These are phyloP conservation scores for Tolypocladium ophioglossoides DNA, from an alignment of 2,329 filamentous ascomycete species.

Conservation along the genomic window DNA sequence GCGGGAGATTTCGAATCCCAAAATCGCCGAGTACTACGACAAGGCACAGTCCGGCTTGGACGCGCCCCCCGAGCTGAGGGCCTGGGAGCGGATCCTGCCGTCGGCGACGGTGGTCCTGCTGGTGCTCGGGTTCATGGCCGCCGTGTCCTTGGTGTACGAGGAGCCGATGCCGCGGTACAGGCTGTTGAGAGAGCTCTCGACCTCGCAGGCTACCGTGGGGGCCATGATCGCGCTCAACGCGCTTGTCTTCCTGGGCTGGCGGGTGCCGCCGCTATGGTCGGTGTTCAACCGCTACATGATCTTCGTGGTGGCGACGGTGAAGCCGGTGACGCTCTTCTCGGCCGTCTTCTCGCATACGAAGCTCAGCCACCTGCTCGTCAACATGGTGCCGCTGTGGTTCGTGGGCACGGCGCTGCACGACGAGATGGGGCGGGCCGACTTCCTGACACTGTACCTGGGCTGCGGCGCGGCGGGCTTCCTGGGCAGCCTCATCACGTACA, in stretches of 20 bases:
- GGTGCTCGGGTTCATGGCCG: conserved; percentile 30
- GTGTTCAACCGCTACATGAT: conserved; percentile 60
- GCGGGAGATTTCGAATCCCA: conserved; percentile 27
- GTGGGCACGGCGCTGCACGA: conserved; percentile 59
- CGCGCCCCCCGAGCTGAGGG: conserved; percentile 37
- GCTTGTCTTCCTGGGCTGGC: conserved; percentile 48
- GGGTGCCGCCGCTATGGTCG: conserved; percentile 52
- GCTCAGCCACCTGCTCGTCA: conserved; percentile 48
- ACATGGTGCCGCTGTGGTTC: conserved; percentile 56
- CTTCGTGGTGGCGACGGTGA: conserved; percentile 52
- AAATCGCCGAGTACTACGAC: conserved; percentile 27
- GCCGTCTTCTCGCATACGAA: conserved; percentile 60
- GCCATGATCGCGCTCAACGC: conserved; percentile 51
- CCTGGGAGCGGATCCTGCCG: conserved; percentile 44
- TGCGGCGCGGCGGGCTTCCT: conserved; percentile 49
- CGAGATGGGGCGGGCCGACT: conserved; percentile 57
- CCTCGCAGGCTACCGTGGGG: conserved; percentile 53
- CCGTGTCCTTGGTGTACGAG: conserved; percentile 38
- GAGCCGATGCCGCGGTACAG: conserved; percentile 41
- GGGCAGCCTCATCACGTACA: conserved; percentile 41
- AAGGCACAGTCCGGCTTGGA: conserved; percentile 39
- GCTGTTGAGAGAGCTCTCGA: conserved; percentile 49
- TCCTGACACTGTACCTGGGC: conserved; percentile 55
- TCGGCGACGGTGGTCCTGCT: conserved; percentile 37
- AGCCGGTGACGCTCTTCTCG: conserved; percentile 49